phyloP scores from a whole-genome alignment of 2,329 filamentous ascomycete genomes.

The Cadophora gregata region DNA sequence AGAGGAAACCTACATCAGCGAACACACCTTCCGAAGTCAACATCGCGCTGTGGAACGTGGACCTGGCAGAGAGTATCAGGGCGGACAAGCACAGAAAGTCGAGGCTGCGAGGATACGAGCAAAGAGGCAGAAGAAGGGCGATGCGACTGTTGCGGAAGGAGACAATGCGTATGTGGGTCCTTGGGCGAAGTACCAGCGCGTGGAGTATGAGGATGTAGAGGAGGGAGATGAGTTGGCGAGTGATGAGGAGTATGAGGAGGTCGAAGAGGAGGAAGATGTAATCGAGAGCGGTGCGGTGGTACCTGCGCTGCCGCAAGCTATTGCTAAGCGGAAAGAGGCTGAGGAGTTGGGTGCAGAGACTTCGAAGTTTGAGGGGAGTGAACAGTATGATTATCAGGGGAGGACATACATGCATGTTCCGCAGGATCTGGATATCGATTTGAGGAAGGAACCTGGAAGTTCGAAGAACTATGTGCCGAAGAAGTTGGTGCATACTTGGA shows the following conservation, averaged over 20 bases:
- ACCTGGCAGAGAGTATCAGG: slow-evolving; percentile 61
- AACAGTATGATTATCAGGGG: slow-evolving; percentile 91
- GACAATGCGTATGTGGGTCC: slow-evolving; percentile 90
- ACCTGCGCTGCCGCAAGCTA: slow-evolving; percentile 59
- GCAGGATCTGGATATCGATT: slow-evolving; percentile 84
- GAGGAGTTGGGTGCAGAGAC: slow-evolving; percentile 75
- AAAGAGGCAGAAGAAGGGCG: slow-evolving; percentile 85
- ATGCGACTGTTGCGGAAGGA: slow-evolving; percentile 83
- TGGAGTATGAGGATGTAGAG: slow-evolving; percentile 75
- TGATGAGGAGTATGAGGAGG: slow-evolving; percentile 79
- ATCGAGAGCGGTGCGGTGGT: slow-evolving; percentile 68
- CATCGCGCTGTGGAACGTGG: slow-evolving; percentile 82
- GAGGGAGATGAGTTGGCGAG: slow-evolving; percentile 77
- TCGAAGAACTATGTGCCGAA: slow-evolving; percentile 92
- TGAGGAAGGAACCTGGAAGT: slow-evolving; percentile 80
- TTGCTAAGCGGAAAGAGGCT: slow-evolving; percentile 61
- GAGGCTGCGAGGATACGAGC: slow-evolving; percentile 69
- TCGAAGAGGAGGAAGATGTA: slow-evolving; percentile 73
- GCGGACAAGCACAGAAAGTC: slow-evolving; percentile 68
- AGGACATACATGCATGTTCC: slow-evolving; percentile 98
- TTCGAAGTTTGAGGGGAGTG: slow-evolving; percentile 82
- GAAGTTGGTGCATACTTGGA: slow-evolving; percentile 91
- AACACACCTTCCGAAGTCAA: slow-evolving; percentile 86
- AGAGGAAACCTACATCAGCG: slow-evolving; percentile 86
- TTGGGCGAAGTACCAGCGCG: slow-evolving; percentile 83